phyloP scores from a whole-genome alignment of 768 basidiomycete genomes.

The Leccinum uliginosum region DNA sequence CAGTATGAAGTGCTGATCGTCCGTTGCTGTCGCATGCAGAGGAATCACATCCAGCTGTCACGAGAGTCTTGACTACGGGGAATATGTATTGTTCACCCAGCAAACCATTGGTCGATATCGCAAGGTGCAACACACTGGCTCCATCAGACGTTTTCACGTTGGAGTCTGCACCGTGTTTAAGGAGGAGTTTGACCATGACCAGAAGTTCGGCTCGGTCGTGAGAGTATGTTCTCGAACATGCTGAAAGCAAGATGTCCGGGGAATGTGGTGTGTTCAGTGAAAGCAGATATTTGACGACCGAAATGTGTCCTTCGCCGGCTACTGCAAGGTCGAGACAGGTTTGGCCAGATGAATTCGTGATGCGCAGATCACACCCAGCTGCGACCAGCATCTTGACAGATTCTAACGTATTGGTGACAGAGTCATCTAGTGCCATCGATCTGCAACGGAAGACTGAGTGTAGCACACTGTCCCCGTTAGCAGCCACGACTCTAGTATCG shows the following conservation, averaged over 20 bases:
- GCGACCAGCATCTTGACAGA: background rate
- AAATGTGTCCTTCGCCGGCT: background rate
- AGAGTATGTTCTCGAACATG: rapidly evolving
- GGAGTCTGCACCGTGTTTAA: background rate
- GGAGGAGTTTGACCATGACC: background rate
- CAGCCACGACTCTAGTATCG: background rate
- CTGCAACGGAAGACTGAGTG: background rate
- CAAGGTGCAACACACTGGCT: background rate
- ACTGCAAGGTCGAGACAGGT: background rate
- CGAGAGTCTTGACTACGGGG: background rate
- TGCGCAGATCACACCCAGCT: background rate
- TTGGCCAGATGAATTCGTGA: background rate
- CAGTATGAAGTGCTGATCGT: rapidly evolving
- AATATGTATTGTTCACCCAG: rapidly evolving
- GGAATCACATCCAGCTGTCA: background rate
- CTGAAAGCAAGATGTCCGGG: background rate
- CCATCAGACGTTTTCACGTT: background rate
- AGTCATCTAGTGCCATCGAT: too few relatives aligned
- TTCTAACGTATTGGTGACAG: rapidly evolving
- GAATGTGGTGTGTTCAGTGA: background rate
- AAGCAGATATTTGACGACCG: background rate
- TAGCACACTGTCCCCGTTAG: background rate
- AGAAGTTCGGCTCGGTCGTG: rapidly evolving
- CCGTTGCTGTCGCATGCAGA: background rate
- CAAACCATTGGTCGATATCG: rapidly evolving